Percentiles rank a stretch among this genome's conserved stretches.
These are phyloP conservation scores for Seiridium unicorne DNA, from an alignment of 2,329 filamentous ascomycete species.

Conservation along the genomic window DNA sequence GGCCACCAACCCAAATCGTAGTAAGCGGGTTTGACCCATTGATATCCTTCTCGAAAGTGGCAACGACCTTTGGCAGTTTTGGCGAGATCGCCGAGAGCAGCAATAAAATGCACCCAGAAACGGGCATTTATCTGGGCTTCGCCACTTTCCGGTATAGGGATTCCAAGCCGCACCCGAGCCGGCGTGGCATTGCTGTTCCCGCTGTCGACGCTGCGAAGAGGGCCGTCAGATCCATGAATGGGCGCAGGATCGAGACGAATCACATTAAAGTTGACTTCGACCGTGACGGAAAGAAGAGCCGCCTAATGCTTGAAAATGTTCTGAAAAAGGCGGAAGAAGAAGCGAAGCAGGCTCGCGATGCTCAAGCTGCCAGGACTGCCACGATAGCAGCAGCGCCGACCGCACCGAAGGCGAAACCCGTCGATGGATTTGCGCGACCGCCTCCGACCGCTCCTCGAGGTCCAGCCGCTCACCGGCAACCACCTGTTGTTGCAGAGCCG, in stretches of 20 bases:
- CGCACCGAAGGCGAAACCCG: constrained; percentile 26
- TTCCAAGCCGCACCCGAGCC: constrained; percentile 43
- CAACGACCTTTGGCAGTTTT: constrained; percentile 73
- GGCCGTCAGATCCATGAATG: constrained; percentile 75
- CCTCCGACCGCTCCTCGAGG: constrained; percentile 87
- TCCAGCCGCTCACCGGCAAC: constrained; percentile 59
- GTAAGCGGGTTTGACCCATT: constrained; percentile 96
- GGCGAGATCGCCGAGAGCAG: constrained; percentile 88
- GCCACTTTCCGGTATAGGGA: constrained; percentile 90
- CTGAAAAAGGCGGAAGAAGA: constrained; percentile 68
- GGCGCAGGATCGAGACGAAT: constrained; percentile 75
- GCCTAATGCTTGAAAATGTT: constrained; percentile 71
- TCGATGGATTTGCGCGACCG: constrained; percentile 55
- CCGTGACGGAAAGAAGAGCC: constrained; percentile 80
- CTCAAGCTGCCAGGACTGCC: constrained; percentile 19
- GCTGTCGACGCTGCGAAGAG: constrained; percentile 79
- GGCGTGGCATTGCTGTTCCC: constrained; percentile 54
- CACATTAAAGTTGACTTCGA: constrained; percentile 84
- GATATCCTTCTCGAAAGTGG: constrained; percentile 74
- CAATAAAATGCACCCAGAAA: constrained; percentile 93
- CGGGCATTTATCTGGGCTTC: constrained; percentile 90
- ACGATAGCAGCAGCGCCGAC: constrained; percentile 23
- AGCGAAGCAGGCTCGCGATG: constrained; percentile 35
- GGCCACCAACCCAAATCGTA: constrained; percentile 85
- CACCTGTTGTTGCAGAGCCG: constrained; percentile 28